Percentiles rank a stretch among this genome's conserved stretches.
phyloP scores from a whole-genome alignment of 108 stramenopile species.

The Pseudonitzschia delicatissima region DNA sequence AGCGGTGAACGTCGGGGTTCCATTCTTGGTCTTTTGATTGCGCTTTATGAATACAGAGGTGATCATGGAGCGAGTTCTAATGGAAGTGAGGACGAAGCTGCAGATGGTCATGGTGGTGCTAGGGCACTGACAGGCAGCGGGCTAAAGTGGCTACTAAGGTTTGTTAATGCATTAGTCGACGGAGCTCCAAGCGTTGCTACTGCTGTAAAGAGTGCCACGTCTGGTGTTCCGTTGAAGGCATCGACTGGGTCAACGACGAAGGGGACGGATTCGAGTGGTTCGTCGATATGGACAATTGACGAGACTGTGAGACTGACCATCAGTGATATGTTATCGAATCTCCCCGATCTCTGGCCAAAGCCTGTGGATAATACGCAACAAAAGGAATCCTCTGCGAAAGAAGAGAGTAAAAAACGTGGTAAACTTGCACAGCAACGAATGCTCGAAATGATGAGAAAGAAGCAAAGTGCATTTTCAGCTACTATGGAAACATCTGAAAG shows the following conservation, averaged over 20 bases:
- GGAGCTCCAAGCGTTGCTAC: conserved; percentile 65
- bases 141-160: conserved; percentile 82
- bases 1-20: conserved; percentile 77
- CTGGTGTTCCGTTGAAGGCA: conserved; percentile 48
- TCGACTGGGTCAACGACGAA: background rate
- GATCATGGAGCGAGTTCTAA: conserved; percentile 49
- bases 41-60: conserved; percentile 83
- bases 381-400: conserved; percentile 33
- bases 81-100: conserved; percentile 30
- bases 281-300: conserved; percentile 47
- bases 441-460: conserved; percentile 76
- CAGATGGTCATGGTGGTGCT: conserved; percentile 76
- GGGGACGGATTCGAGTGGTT: conserved; percentile 12
- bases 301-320: conserved; percentile 45
- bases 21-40: conserved; percentile 80
- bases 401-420: conserved; percentile 67
- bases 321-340: conserved; percentile 58
- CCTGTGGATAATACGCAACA: conserved; percentile 30
- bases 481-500: conserved; percentile 57
- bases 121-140: conserved; percentile 70
- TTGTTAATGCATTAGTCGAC: conserved; percentile 78
- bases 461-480: conserved; percentile 74
- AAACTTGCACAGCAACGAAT: conserved; percentile 80
- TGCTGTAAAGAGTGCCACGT: conserved; percentile 69
- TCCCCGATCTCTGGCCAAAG: conserved; percentile 82